A percentile compares a stretch with the other conserved stretches of the same genome.
Conservation (phyloP, 768 basidiomycete genomes). For the Russula vinacea region DNA sequence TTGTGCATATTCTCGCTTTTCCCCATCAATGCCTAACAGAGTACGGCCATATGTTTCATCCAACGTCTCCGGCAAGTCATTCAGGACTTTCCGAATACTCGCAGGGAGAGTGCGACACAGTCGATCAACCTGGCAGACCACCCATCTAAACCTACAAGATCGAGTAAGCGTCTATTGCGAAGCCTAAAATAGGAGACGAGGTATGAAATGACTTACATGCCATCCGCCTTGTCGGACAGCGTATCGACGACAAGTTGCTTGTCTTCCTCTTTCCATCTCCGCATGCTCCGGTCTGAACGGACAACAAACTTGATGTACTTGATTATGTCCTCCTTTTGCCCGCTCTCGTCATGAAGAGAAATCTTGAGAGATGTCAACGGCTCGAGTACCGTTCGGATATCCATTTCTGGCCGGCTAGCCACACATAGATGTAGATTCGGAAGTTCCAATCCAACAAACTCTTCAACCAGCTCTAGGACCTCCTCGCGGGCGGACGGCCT, state of each 20-base stretch:
- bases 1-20: not conserved
- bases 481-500: not conserved
- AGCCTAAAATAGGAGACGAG: not conserved
- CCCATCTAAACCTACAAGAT: constrained; percentile 6
- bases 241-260: not conserved
- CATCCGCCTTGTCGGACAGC: constrained; percentile 5
- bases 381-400: not conserved
- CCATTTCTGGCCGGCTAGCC: not conserved
- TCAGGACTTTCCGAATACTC: not conserved
- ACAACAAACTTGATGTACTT: not conserved
- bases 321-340: not conserved
- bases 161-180: not conserved
- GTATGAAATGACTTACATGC: constrained; percentile 5
- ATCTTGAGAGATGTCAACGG: not conserved
- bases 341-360: not conserved
- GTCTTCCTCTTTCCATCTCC: not conserved
- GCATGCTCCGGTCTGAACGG: not conserved
- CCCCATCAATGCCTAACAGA: not conserved
- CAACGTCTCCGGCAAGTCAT: not conserved
- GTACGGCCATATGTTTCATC: constrained; percentile 1
- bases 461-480: not conserved
- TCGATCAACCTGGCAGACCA: not conserved
- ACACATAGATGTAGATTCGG: not conserved
- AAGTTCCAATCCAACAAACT: not conserved
- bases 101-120: not conserved